These are phyloP conservation scores for Fusarium sublunatum DNA, from an alignment of 2,329 filamentous ascomycete genomes.

Conservation along the genomic window DNA sequence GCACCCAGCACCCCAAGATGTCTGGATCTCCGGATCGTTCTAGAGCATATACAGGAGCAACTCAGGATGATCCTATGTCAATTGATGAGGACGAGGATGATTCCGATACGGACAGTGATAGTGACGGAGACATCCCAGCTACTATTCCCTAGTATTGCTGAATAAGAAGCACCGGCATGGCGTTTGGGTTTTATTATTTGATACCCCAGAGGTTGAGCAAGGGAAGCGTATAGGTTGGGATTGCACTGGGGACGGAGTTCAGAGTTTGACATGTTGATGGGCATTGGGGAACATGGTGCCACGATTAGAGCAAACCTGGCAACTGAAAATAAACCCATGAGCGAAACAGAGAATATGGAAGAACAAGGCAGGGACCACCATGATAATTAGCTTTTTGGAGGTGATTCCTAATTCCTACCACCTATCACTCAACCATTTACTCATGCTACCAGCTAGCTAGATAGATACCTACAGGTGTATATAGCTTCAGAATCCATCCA, in stretches of 20 bases:
- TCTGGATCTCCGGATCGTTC: conserved; percentile 5
- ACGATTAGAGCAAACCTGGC: conserved; percentile 1
- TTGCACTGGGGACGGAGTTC: conserved; percentile 20
- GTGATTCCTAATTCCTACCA: not conserved
- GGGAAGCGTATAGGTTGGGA: not conserved
- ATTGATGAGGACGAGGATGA: conserved; percentile 39
- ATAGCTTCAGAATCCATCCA: not conserved
- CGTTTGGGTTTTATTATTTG: conserved; percentile 31
- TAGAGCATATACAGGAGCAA: conserved; percentile 18
- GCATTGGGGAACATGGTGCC: conserved; percentile 5
- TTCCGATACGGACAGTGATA: conserved; percentile 39
- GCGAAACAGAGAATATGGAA: conserved; percentile 3
- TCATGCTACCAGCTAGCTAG: not conserved
- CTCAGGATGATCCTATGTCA: conserved; percentile 45
- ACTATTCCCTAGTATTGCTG: conserved; percentile 13
- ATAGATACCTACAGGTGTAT: not conserved
- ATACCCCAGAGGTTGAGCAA: conserved; percentile 15
- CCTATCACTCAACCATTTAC: not conserved
- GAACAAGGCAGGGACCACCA: not conserved
- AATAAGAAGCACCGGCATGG: conserved; percentile 15
- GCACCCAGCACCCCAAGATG: conserved; percentile 1
- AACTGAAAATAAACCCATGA: not conserved
- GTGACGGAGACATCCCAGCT: conserved; percentile 46
- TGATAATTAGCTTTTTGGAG: conserved; percentile 9
- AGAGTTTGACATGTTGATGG: conserved; percentile 16